Base-by-base conservation (phyloP, 192 early-diverging fungal species). In the Coemansia reversa region DNA sequence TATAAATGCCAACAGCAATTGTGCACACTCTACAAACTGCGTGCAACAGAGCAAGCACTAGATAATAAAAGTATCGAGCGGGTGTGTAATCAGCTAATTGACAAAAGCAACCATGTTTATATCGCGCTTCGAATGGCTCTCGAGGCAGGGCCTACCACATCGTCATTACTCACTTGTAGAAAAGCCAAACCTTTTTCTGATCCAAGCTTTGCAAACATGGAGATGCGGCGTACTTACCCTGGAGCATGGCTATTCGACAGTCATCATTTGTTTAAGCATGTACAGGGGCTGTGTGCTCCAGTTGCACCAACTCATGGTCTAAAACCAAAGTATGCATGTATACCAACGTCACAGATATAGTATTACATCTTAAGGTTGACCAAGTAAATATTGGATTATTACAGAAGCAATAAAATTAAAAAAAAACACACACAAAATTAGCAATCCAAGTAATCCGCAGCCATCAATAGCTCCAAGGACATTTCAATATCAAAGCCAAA, bases 401-500 rank as follows among this genome's bases (percentile, higher is more conserved):
- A 11, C 1, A 39, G 8, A 6, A 39, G 3, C 4, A 11, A 9
- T 12, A 1, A 39, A 39, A 39, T 2, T 45, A 14, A 47, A 7
- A 4, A 54, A 42, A 28, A 58, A n/a, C n/a, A n/a, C n/a, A n/a
- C n/a, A 48, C 7, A 51, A 62, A 52, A 52, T 74, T 78, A 91
- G 79, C 92, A 93, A 67, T 98, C 96, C 55, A 99, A 72, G 67
- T 95, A 99, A 73, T 99, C 94, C 0, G 95, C 91, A 19, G 93
- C 94, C 93, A 95, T 95, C 42, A 99, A 67, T 18, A 95, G 84
- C 67, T 99, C 97, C 56, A 97, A 72, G 0, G 91, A 91, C 18
- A 94, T 83, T 67, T 96, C 90, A 19, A 93, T 86, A 12, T 96
- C 91, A 62, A 99, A 93, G 19, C 78, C 73, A 72, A 98, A 98